phyloP scores from a whole-genome alignment of 2,329 filamentous ascomycete species.

The Fusarium circinatum region DNA sequence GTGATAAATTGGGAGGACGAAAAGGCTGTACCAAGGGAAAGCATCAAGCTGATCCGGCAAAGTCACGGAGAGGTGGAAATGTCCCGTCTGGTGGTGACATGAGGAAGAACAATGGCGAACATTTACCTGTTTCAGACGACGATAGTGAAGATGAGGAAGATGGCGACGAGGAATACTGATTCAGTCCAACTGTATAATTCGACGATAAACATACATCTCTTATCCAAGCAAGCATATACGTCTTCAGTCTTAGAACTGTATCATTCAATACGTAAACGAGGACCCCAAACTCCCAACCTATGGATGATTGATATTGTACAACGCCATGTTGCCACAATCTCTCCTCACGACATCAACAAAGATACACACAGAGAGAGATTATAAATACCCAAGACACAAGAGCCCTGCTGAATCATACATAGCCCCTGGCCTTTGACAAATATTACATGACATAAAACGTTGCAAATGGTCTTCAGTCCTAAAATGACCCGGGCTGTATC shows the following conservation, averaged over 20 bases:
- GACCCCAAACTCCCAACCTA: conserved; percentile 41
- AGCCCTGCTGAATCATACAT: conserved; percentile 14
- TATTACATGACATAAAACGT: conserved; percentile 38
- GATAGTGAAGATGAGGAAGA: not conserved
- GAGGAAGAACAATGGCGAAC: conserved; percentile 5
- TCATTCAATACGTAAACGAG: conserved; percentile 22
- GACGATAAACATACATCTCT: not conserved
- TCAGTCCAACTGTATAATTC: not conserved
- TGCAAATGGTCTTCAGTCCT: conserved; percentile 28
- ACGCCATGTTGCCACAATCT: conserved; percentile 21
- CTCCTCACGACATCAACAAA: not conserved
- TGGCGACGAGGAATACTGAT: not conserved
- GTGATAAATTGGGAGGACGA: not conserved
- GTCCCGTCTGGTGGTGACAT: conserved; percentile 12
- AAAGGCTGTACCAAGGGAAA: conserved; percentile 13
- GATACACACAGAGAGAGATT: conserved; percentile 7
- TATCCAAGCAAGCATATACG: not conserved
- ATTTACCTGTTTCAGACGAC: not conserved
- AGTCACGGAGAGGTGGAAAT: conserved; percentile 9
- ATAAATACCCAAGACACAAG: conserved; percentile 32
- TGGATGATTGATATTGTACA: conserved; percentile 39
- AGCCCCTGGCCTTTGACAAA: conserved; percentile 32
- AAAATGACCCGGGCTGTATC: conserved; percentile 25
- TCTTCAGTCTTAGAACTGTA: conserved; percentile 11
- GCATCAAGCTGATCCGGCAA: conserved; percentile 5